These are phyloP conservation scores for Sporothrix inflata DNA, from an alignment of 2,329 filamentous ascomycete species.

Conservation along the genomic window DNA sequence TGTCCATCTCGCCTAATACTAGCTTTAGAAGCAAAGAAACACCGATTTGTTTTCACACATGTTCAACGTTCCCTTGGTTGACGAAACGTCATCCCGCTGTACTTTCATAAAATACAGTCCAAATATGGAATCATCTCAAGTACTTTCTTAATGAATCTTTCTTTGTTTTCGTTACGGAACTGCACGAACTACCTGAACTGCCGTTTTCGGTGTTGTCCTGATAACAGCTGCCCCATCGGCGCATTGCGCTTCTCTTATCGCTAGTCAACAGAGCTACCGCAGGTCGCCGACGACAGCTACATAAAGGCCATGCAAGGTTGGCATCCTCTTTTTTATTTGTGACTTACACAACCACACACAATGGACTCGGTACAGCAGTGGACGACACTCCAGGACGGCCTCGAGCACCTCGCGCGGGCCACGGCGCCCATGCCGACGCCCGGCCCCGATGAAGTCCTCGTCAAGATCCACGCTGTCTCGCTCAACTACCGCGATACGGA, in stretches of 20 bases:
- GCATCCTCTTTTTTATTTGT: background rate
- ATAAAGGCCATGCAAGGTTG: background rate
- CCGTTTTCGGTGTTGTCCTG: background rate
- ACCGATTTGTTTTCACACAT: background rate
- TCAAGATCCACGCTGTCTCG: constrained; percentile 52
- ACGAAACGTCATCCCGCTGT: too few relatives aligned
- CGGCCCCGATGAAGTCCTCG: constrained; percentile 55
- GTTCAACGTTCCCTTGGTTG: too few relatives aligned
- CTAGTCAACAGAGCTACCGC: background rate
- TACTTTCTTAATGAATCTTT: too few relatives aligned
- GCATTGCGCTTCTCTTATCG: constrained; percentile 17
- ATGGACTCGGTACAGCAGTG: constrained; percentile 49
- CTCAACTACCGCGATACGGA: constrained; percentile 57
- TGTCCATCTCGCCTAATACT: constrained; percentile 18
- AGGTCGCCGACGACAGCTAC: background rate
- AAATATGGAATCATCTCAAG: too few relatives aligned
- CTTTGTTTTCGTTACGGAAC: too few relatives aligned
- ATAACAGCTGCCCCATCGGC: constrained; percentile 7
- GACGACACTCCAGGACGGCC: constrained; percentile 58
- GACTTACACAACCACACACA: background rate
- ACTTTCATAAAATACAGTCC: too few relatives aligned
- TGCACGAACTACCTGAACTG: too few relatives aligned
- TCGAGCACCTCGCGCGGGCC: constrained; percentile 55
- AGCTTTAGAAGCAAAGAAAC: constrained; percentile 6
- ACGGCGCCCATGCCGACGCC: constrained; percentile 52